These are phyloP conservation scores for Eucalyptus cloeziana DNA, from an alignment of 345 rosid genomes.

Conservation along the genomic window DNA sequence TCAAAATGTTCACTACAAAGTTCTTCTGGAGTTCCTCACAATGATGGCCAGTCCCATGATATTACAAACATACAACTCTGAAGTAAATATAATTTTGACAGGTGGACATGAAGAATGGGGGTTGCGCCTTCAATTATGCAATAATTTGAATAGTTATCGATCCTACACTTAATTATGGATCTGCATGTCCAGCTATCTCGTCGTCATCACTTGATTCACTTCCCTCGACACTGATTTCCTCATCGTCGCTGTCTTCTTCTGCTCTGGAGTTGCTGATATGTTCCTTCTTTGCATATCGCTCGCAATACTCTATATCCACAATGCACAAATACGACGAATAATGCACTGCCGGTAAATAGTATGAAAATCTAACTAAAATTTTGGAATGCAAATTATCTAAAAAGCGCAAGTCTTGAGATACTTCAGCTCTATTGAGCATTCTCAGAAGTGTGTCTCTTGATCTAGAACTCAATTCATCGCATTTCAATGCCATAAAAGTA, in stretches of 20 bases:
- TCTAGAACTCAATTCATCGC: neutral
- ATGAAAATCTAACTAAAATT: neutral
- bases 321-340: neutral
- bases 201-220: slow-evolving; percentile 39
- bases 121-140: neutral
- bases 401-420: neutral
- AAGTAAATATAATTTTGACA: neutral
- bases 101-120: neutral
- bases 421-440: neutral
- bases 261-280: slow-evolving; percentile 13
- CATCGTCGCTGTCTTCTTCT: slow-evolving; percentile 21
- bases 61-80: neutral
- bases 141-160: neutral
- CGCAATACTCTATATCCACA: slow-evolving; percentile 39
- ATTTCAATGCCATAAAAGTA: neutral
- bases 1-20: neutral
- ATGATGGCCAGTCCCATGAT: neutral
- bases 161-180: slow-evolving; percentile 12
- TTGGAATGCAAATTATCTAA: neutral
- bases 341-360: neutral
- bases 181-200: slow-evolving; percentile 52
- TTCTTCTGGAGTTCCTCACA: neutral
- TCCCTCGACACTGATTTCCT: slow-evolving; percentile 33
- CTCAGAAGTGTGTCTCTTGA: neutral
- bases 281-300: slow-evolving; percentile 48